Conservation (phyloP, 768 basidiomycete genomes). For the Boletellus ananas region DNA sequence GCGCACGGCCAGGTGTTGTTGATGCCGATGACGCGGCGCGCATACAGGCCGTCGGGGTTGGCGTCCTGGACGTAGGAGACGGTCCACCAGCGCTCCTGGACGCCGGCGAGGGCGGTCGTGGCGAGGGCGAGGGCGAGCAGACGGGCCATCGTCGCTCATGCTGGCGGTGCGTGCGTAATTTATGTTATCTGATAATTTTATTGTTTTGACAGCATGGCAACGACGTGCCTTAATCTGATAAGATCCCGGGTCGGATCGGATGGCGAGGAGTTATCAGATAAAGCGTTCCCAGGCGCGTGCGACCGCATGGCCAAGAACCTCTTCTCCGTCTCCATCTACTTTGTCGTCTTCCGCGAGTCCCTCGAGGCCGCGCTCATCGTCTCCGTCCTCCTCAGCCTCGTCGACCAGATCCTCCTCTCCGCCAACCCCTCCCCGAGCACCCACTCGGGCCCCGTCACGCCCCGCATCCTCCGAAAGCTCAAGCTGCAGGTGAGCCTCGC, state of each 20-base stretch:
- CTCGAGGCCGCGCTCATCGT: conserved; percentile 91
- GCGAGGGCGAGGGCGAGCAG: conserved; percentile 18
- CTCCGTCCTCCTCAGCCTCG: conserved; percentile 85
- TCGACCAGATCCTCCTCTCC: conserved; percentile 73
- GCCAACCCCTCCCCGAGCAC: no score
- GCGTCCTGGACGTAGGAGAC: conserved; percentile 76
- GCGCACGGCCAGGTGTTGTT: conserved; percentile 94
- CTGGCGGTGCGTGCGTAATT: no score
- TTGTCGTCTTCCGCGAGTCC: conserved; percentile 94
- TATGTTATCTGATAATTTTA: neutral
- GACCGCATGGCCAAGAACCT: conserved; percentile 37
- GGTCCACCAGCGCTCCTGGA: conserved; percentile 86
- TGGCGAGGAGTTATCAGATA: conserved; percentile 6
- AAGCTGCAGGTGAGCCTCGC: conserved; percentile 52
- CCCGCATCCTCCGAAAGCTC: conserved; percentile 60
- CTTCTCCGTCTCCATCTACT: conserved; percentile 91
- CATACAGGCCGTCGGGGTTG: conserved; percentile 79
- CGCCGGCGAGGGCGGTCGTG: conserved; percentile 51
- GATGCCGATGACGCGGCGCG: conserved; percentile 78
- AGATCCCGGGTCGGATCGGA: neutral
- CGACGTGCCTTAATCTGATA: neutral
- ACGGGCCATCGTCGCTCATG: no score
- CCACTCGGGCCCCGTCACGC: conserved; percentile 23
- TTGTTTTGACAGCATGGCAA: no score
- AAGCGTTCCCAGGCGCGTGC: neutral